Evolutionary conservation across 2,329 filamentous ascomycete genomes (phyloP).

Genomic region (Nigrograna mackinnonii): DNA sequence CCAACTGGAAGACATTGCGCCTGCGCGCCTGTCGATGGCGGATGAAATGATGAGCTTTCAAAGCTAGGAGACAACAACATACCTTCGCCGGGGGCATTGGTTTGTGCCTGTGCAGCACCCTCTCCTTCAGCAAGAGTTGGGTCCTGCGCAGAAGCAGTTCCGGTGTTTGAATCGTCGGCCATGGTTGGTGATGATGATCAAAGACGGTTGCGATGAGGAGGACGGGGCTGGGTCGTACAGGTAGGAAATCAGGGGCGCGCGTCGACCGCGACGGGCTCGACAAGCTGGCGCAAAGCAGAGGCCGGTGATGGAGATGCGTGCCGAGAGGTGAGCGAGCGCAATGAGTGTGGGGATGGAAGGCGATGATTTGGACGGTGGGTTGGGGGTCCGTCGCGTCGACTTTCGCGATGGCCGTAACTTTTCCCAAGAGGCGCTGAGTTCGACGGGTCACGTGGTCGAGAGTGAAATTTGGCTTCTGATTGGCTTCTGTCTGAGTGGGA

Average conservation of each 20-base stretch:
- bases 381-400: slow-evolving; percentile 26
- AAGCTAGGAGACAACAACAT: slow-evolving; percentile 20
- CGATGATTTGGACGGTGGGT: not conserved
- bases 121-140: slow-evolving; percentile 24
- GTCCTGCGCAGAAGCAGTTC: slow-evolving; percentile 32
- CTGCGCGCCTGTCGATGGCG: too few species aligned
- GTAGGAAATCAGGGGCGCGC: slow-evolving; percentile 12
- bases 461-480: too few species aligned
- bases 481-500: too few species aligned
- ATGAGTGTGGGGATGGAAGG: slow-evolving; percentile 1
- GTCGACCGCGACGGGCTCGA: slow-evolving; percentile 12
- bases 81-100: slow-evolving; percentile 37
- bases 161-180: slow-evolving; percentile 38
- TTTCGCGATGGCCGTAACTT: slow-evolving; percentile 33
- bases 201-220: slow-evolving; percentile 23
- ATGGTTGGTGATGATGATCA: slow-evolving; percentile 25
- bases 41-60: too few species aligned
- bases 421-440: too few species aligned
- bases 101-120: slow-evolving; percentile 20
- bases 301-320: too few species aligned
- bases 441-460: too few species aligned
- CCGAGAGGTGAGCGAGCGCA: not conserved
- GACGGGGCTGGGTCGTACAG: slow-evolving; percentile 19
- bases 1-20: too few species aligned
- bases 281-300: too few species aligned